A percentile compares a stretch with the other conserved stretches of the same genome.
phyloP scores from a whole-genome alignment of 257 asterid genomes.

The Marsdenia floribunda region DNA sequence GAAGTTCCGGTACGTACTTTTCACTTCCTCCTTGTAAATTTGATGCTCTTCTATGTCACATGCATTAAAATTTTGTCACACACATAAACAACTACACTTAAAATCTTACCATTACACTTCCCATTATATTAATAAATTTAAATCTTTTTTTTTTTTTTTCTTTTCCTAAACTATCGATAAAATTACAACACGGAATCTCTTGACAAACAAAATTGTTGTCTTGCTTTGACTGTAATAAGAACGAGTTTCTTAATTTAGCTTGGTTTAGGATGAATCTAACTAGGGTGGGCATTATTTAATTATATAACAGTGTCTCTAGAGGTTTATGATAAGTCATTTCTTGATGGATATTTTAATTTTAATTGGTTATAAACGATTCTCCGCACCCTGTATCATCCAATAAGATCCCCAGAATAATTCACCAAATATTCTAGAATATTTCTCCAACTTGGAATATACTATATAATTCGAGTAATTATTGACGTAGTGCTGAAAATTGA shows the following conservation, averaged over 20 bases:
- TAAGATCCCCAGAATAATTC: conserved; percentile 10
- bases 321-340: conserved; percentile 15
- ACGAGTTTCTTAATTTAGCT: not conserved
- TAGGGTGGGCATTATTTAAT: not conserved
- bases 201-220: too few relatives aligned
- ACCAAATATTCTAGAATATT: not conserved
- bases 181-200: too few relatives aligned
- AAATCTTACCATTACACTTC: too few relatives aligned
- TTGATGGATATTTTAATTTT: conserved; percentile 7
- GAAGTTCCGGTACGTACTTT: conserved; percentile 53
- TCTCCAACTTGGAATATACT: not conserved
- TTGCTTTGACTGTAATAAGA: too few relatives aligned
- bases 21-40: not conserved
- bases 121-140: too few relatives aligned
- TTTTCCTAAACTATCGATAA: too few relatives aligned
- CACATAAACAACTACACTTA: too few relatives aligned
- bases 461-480: conserved; percentile 1
- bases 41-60: not conserved
- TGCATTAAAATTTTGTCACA: too few relatives aligned
- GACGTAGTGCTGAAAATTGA: conserved; percentile 1
- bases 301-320: conserved; percentile 1
- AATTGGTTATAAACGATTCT: conserved; percentile 3
- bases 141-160: too few relatives aligned
- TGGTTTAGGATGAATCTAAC: not conserved
- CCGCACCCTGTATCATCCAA: conserved; percentile 5